Evolutionary conservation across 768 basidiomycete genomes (phyloP), one percentile per base, ranked within the genome.

Genomic region (Leccinum sublutescens): DNA sequence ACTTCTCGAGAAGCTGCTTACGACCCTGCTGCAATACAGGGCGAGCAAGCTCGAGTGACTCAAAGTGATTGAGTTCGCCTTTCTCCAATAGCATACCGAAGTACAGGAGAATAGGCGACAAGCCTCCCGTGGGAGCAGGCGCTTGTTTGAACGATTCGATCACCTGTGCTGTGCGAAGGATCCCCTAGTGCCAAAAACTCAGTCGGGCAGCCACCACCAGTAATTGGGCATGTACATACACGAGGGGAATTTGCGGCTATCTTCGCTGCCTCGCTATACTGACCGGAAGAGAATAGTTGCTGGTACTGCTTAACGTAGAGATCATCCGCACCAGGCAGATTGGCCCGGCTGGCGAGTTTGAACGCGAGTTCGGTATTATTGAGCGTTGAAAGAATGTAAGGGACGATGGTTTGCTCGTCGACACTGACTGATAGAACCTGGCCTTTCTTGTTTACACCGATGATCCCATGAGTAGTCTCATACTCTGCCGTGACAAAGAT

Each of bases 371-470:
- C 95, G 56, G 93, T 90, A 76, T 98, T 98, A 80, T 97, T 98
- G 68, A 98, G 84, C 5, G 91, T 93, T 50, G 85, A 86, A 61
- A 98, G 80, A 64, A 97, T 91, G 75, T 98, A 99, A 3, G 96
- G 96, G 63, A 99, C 86, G 68, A 98, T 86, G 19, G 94, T 95
- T 68, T 93, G 87, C 71, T 98, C 97, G 74, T 99, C 97, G 63
- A 98, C 89, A 64, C 89, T 94, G 63, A 99, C 97, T 66, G 93
- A 95, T 57, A 99, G 82, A 17, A 98, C 94, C 75, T 99, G 97
- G 33, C 97, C 97, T 78, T 98, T 98, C 83, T 96, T 93, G 85
- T 99, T 99, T 71, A 99, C 95, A 64, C 96, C 96, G 63, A 99
- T 93, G 74, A 99, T 97, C 79, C 97, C 97, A 70, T 93, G 85